Percentiles rank a stretch among this genome's conserved stretches.
Conservation (phyloP, 1,139 yeast genomes). For the Yamadazyma conglobata region DNA sequence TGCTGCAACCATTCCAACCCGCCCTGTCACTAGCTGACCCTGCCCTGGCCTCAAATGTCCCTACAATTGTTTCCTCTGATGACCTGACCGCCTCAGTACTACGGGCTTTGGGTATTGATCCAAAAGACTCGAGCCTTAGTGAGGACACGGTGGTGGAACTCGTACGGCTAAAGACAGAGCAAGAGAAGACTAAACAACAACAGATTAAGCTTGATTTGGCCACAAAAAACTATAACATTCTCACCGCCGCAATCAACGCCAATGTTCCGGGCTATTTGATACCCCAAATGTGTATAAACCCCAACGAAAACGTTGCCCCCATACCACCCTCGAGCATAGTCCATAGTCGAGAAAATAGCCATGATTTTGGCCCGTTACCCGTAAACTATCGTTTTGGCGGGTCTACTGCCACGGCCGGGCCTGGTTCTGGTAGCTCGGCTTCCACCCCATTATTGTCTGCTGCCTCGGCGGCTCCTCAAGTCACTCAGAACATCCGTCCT, state of each 20-base stretch:
- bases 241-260: slow-evolving; percentile 58
- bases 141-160: slow-evolving; percentile 64
- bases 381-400: slow-evolving; percentile 16
- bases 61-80: background rate
- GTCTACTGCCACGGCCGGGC: slow-evolving; percentile 1
- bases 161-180: slow-evolving; percentile 64
- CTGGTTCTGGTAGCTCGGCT: slow-evolving; percentile 6
- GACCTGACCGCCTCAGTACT: background rate
- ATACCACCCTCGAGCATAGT: slow-evolving; percentile 3
- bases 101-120: slow-evolving; percentile 48
- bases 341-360: slow-evolving; percentile 14
- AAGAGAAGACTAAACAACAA: slow-evolving; percentile 83
- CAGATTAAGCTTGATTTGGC: slow-evolving; percentile 65
- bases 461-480: slow-evolving; percentile 3
- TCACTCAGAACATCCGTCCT: slow-evolving; percentile 14
- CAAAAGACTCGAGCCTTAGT: slow-evolving; percentile 54
- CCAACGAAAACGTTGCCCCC: slow-evolving; percentile 9
- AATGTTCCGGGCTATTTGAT: slow-evolving; percentile 67
- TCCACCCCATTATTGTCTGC: slow-evolving; percentile 6
- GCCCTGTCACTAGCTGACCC: too few species aligned
- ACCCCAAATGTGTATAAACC: slow-evolving; percentile 55
- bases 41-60: too few species aligned
- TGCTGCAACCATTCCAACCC: too few species aligned
- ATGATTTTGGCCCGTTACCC: slow-evolving; percentile 12
- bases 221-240: slow-evolving; percentile 55